A percentile compares a stretch with the other conserved stretches of the same genome.
Conservation (phyloP, 495 filamentous ascomycete genomes). For the Penicillium subrubescens region DNA sequence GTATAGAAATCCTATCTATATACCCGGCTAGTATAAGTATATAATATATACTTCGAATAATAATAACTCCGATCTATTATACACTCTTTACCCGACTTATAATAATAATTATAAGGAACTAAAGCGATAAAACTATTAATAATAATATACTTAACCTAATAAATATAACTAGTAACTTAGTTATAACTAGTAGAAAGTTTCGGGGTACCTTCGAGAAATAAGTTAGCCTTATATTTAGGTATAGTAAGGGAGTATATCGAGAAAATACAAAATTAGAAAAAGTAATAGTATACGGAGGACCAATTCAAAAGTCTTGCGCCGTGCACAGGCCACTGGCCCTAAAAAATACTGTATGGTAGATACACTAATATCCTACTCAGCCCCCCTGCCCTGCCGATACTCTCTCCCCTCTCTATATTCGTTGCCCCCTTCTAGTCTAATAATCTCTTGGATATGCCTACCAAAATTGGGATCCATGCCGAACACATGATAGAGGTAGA, state of each 20-base stretch:
- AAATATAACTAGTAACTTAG: background rate
- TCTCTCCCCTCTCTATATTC: no score
- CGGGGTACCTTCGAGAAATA: background rate
- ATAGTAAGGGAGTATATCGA: background rate
- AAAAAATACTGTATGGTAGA: no score
- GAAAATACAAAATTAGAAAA: background rate
- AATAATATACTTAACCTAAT: constrained; percentile 2
- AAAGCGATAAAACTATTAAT: background rate
- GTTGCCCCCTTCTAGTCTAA: no score
- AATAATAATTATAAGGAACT: background rate
- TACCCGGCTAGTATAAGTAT: background rate
- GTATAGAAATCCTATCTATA: constrained; percentile 3
- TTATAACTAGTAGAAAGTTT: background rate
- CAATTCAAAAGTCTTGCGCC: no score
- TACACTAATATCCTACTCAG: no score
- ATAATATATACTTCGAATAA: background rate
- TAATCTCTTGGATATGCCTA: no score
- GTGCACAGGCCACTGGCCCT: no score
- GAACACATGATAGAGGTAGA: no score
- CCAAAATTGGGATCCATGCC: no score
- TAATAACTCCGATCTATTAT: background rate
- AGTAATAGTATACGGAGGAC: no score
- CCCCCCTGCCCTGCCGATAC: no score
- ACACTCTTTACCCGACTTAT: background rate
- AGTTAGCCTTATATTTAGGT: constrained; percentile 2